phyloP scores from a whole-genome alignment of 352 stramenopile species.

The Phytopythium mirpurense region DNA sequence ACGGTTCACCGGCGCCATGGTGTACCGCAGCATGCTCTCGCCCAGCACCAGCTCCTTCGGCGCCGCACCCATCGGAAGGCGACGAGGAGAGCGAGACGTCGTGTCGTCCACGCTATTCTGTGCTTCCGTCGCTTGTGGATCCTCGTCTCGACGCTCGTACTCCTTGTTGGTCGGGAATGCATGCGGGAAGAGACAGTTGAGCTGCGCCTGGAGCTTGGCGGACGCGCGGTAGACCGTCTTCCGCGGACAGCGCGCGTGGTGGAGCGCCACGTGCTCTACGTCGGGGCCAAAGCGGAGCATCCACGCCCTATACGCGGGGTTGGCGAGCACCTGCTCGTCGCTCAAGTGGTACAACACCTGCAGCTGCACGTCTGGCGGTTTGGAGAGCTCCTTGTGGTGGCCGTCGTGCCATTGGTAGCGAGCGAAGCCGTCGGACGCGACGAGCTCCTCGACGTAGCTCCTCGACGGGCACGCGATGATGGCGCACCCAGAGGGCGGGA shows the following conservation, averaged over 20 bases:
- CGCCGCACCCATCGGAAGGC: neutral
- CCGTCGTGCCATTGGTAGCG: slow-evolving; percentile 27
- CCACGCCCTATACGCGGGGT: slow-evolving; percentile 63
- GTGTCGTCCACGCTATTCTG: neutral
- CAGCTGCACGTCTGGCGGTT: slow-evolving; percentile 34
- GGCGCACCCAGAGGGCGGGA: slow-evolving; percentile 41
- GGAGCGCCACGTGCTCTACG: slow-evolving; percentile 57
- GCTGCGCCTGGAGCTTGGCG: slow-evolving; percentile 59
- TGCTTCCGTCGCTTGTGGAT: too few species aligned
- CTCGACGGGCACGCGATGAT: slow-evolving; percentile 59
- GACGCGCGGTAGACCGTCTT: slow-evolving; percentile 77
- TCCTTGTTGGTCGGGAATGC: slow-evolving; percentile 49
- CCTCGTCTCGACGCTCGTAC: slow-evolving; percentile 34
- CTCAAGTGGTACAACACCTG: slow-evolving; percentile 64
- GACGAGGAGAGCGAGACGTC: neutral
- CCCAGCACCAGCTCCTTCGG: slow-evolving; percentile 33
- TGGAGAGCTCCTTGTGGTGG: slow-evolving; percentile 8
- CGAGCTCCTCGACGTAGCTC: slow-evolving; percentile 56
- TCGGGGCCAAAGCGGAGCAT: slow-evolving; percentile 42
- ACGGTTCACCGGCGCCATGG: slow-evolving; percentile 42
- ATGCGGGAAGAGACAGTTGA: slow-evolving; percentile 58
- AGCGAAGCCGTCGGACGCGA: slow-evolving; percentile 29
- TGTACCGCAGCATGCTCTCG: slow-evolving; percentile 75
- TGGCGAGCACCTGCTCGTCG: slow-evolving; percentile 30
- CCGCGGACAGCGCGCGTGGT: slow-evolving; percentile 35